Conservation (phyloP, 495 filamentous ascomycete genomes). For the Letharia columbiana region DNA sequence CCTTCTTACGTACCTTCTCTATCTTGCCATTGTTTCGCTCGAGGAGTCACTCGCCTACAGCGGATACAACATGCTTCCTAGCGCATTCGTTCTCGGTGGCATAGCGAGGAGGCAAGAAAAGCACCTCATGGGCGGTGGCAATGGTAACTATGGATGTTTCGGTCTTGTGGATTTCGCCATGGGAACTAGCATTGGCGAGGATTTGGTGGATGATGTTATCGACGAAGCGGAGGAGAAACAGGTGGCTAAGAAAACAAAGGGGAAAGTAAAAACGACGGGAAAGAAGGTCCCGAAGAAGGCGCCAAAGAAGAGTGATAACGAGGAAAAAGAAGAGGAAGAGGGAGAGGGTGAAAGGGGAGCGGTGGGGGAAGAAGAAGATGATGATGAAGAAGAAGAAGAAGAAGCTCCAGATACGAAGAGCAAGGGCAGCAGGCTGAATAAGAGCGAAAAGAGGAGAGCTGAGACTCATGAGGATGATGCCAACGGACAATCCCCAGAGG, state of each 20-base stretch:
- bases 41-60: slow-evolving; percentile 72
- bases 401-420: slow-evolving; percentile 4
- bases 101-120: slow-evolving; percentile 60
- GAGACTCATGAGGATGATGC: slow-evolving; percentile 26
- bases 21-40: slow-evolving; percentile 56
- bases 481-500: slow-evolving; percentile 22
- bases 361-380: background rate
- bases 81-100: slow-evolving; percentile 61
- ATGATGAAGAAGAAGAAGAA: background rate
- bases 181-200: slow-evolving; percentile 56
- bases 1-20: slow-evolving; percentile 69
- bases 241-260: slow-evolving; percentile 41
- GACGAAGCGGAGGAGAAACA: slow-evolving; percentile 53
- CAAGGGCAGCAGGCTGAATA: background rate
- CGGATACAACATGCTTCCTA: slow-evolving; percentile 68
- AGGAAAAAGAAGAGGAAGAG: slow-evolving; percentile 1
- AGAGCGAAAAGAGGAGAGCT: background rate
- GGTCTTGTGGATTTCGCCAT: slow-evolving; percentile 69
- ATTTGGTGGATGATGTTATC: slow-evolving; percentile 48
- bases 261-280: slow-evolving; percentile 32
- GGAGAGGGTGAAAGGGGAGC: background rate
- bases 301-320: slow-evolving; percentile 3
- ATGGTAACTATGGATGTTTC: slow-evolving; percentile 71
- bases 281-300: slow-evolving; percentile 28
- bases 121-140: slow-evolving; percentile 52